Evolutionary conservation across 441 rosid species (phyloP).

Genomic region (Gossypium trilobum): DNA sequence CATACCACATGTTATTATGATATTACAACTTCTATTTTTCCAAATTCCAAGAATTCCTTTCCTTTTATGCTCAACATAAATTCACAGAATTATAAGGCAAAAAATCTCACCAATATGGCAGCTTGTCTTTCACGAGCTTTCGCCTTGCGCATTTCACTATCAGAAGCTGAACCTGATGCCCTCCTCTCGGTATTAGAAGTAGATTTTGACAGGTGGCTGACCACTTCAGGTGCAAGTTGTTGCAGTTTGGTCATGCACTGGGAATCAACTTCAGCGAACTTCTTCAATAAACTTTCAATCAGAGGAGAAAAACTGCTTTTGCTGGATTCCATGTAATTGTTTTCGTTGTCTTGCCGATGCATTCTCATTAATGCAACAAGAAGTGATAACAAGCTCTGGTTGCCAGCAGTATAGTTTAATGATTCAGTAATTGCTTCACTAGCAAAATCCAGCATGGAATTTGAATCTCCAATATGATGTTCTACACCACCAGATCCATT

Average conservation of each 20-base stretch:
- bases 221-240: conserved; percentile 72
- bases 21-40: not conserved
- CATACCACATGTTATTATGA: not conserved
- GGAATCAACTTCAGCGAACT: conserved; percentile 65
- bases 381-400: conserved; percentile 71
- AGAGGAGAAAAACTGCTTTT: conserved; percentile 60
- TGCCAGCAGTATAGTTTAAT: conserved; percentile 39
- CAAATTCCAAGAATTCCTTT: not conserved
- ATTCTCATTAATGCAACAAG: conserved; percentile 71
- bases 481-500: conserved; percentile 32
- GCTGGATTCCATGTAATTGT: conserved; percentile 50
- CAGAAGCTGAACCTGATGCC: conserved; percentile 36
- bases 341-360: conserved; percentile 44
- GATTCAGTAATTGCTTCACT: conserved; percentile 57
- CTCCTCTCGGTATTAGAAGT: conserved; percentile 23
- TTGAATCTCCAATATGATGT: conserved; percentile 27
- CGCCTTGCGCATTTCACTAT: conserved; percentile 75
- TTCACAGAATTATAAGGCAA: not conserved
- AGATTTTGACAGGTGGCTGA: conserved; percentile 35
- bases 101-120: conserved; percentile 68
- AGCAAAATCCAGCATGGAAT: conserved; percentile 52
- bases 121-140: conserved; percentile 93
- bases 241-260: conserved; percentile 59
- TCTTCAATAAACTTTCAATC: conserved; percentile 67
- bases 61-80: not conserved